Percentiles rank a stretch among this genome's conserved stretches.
These are phyloP conservation scores for Phytophthora aleatoria DNA, from an alignment of 352 stramenopile genomes.

Conservation along the genomic window DNA sequence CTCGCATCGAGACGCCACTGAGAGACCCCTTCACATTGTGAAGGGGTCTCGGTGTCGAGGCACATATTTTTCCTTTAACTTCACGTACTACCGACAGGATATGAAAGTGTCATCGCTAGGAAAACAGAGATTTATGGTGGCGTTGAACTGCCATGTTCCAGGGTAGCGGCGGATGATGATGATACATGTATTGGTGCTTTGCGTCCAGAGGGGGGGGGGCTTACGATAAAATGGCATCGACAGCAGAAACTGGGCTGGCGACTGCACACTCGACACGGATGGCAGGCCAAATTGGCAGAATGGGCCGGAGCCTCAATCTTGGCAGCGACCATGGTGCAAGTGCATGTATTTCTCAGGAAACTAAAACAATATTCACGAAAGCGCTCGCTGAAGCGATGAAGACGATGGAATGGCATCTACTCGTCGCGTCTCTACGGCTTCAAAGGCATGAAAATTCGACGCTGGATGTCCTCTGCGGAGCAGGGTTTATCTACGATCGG, in stretches of 20 bases:
- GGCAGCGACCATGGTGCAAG: not conserved
- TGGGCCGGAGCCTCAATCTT: not conserved
- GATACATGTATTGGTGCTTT: constrained; percentile 28
- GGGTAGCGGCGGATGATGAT: no score
- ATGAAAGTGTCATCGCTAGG: not conserved
- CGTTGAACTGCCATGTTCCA: no score
- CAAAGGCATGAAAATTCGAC: constrained; percentile 18
- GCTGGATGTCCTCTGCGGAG: constrained; percentile 10
- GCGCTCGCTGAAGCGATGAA: not conserved
- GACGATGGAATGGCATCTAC: constrained; percentile 8
- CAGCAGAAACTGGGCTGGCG: constrained; percentile 23
- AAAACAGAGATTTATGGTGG: no score
- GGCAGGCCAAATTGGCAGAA: constrained; percentile 1
- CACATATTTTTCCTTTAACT: no score
- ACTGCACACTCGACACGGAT: constrained; percentile 23
- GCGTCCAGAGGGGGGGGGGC: constrained; percentile 20
- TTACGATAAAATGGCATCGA: constrained; percentile 3
- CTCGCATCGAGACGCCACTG: not conserved
- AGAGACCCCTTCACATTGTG: not conserved
- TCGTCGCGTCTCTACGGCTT: constrained; percentile 24
- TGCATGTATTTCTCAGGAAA: not conserved
- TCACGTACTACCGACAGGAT: not conserved
- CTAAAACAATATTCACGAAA: not conserved
- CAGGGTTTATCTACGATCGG: constrained; percentile 22
- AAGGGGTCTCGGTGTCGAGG: constrained; percentile 6